Base-by-base conservation (phyloP, 345 rosid genomes). In the Eucalyptus coolabah region DNA sequence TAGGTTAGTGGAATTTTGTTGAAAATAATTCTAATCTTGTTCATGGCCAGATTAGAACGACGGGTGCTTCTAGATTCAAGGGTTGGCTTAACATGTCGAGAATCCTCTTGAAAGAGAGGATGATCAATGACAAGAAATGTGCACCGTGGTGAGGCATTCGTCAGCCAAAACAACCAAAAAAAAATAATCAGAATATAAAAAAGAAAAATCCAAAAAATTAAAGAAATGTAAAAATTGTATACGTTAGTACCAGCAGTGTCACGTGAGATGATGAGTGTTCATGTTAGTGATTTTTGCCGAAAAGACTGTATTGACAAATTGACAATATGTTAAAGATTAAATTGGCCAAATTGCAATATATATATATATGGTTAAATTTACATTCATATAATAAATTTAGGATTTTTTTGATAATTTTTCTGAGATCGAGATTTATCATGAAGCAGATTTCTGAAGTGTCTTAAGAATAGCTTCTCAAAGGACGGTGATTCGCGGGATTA, bases 111-210 rank as follows among this genome's bases (percentile, higher is more conserved):
- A 56, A 56, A 56, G 13, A 56, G 30, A 56, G 63, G 63, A 56
- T 24, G 63, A 56, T 56, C 63, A 56, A 56, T 56, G 63, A 24
- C 30, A 56, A 56, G 63, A 56, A 56, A 56, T 24, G 63, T 10
- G 13, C 6, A 0, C 30, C 30, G 0, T 24, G 12, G 14, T 10
- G 30, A 56, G 30, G 30, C 30, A 2, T 5, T 56, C 12, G 1
- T 56, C 15, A 2, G 65, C 63, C 28, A 56, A 53, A 53, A 19
- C 24, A 53, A 53, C 24, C 56, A 7, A 51, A 53, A 19, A 6
- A 50, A 18, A 53, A 7, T n/a, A 19, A 53, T 53, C 59, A 53
- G 59, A 53, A 19, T 53, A 53, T 53, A 53, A 53, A 19, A 53
- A 53, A 53, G 0, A 53, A 19, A 53, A 53, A 8, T 53, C 59